A percentile compares a stretch with the other conserved stretches of the same genome.
These are phyloP conservation scores for Fennellomyces sp. DNA, from an alignment of 371 early-diverging fungal species.

Conservation along the genomic window DNA sequence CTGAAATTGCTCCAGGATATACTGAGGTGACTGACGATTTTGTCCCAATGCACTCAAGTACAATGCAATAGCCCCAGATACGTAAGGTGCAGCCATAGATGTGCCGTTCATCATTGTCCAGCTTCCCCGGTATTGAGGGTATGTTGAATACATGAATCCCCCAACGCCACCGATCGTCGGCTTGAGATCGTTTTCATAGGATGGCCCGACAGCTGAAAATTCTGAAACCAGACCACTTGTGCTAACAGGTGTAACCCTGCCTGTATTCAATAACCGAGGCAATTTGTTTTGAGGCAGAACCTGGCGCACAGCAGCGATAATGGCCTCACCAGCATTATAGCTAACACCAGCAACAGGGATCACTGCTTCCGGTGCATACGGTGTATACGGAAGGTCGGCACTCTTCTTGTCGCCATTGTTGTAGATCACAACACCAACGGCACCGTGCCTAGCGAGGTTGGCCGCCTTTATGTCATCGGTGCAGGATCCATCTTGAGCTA, in stretches of 20 bases:
- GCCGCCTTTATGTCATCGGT: not conserved
- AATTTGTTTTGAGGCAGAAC: not conserved
- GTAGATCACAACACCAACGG: not conserved
- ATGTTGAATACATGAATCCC: conserved; percentile 69
- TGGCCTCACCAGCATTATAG: conserved; percentile 18
- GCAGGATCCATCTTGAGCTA: not conserved
- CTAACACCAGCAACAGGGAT: conserved; percentile 39
- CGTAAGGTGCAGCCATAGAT: conserved; percentile 64
- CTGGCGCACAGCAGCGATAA: not conserved
- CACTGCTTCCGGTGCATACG: too few species aligned
- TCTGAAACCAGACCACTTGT: conserved; percentile 19
- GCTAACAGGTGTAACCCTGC: not conserved
- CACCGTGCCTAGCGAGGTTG: not conserved
- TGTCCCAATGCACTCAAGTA: conserved; percentile 34
- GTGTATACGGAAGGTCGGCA: too few species aligned
- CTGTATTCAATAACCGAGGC: not conserved
- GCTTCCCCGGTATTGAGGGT: conserved; percentile 31
- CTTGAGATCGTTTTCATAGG: conserved; percentile 44
- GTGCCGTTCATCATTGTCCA: conserved; percentile 69
- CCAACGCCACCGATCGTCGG: conserved; percentile 70
- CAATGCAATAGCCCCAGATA: conserved; percentile 66
- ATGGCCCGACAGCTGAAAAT: conserved; percentile 50
- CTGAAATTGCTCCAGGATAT: conserved; percentile 41
- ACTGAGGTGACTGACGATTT: not conserved
- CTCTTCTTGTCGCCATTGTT: not conserved